Evolutionary conservation across 140 eudicot species (phyloP).

Genomic region (Ambrosia hybrid): DNA sequence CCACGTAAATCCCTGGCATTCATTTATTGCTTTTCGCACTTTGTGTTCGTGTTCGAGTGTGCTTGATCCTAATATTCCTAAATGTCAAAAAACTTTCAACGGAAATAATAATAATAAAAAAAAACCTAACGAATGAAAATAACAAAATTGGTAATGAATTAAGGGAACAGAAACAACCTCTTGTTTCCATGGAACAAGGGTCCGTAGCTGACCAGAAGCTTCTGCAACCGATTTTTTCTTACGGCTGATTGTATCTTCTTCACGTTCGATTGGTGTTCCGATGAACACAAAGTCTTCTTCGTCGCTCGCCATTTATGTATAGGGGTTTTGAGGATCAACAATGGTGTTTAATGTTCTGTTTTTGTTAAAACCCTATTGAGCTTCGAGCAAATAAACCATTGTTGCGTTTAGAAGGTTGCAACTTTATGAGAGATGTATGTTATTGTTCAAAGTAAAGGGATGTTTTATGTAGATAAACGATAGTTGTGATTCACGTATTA

Average conservation of each 20-base stretch:
- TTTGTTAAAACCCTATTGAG: no score
- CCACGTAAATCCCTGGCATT: no score
- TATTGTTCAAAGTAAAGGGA: no score
- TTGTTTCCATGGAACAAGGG: slow-evolving; percentile 91
- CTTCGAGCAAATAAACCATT: no score
- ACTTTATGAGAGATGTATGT: no score
- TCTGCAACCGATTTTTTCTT: slow-evolving; percentile 94
- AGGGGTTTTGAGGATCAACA: not conserved
- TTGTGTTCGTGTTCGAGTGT: no score
- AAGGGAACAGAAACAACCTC: slow-evolving; percentile 50
- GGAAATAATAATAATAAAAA: not conserved
- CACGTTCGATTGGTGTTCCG: slow-evolving; percentile 94
- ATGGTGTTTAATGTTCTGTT: no score
- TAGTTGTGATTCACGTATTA: no score
- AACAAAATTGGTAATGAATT: not conserved
- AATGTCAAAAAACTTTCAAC: slow-evolving; percentile 8
- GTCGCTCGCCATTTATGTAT: slow-evolving; percentile 55
- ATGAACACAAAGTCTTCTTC: slow-evolving; percentile 88
- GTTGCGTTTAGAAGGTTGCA: no score
- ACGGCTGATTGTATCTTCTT: slow-evolving; percentile 73
- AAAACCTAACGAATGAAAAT: not conserved
- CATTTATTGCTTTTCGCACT: no score
- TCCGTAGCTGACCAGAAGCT: slow-evolving; percentile 90
- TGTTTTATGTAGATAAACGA: no score
- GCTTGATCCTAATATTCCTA: no score